Percentiles rank a stretch among this genome's conserved stretches.
Conservation (phyloP, 1,139 yeast species). For the Tardiomyces blankii region DNA sequence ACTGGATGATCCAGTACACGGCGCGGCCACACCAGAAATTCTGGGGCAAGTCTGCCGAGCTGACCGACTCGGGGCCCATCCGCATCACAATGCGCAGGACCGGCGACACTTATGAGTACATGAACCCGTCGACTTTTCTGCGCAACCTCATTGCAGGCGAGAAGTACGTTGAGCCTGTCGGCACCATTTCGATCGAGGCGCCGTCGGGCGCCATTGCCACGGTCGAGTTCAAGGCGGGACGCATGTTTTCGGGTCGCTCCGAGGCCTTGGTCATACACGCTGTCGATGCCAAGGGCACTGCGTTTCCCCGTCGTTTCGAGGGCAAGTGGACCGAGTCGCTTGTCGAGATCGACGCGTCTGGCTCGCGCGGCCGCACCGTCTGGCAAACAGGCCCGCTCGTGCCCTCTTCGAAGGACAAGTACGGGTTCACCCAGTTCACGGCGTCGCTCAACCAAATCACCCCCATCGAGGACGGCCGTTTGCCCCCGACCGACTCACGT, state of each 20-base stretch:
- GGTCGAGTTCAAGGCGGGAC: conserved; percentile 56
- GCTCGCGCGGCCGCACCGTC: conserved; percentile 20
- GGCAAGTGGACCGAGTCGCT: conserved; percentile 76
- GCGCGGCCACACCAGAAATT: conserved; percentile 81
- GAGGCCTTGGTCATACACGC: conserved; percentile 62
- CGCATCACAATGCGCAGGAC: conserved; percentile 43
- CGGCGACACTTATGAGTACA: conserved; percentile 70
- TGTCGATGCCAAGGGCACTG: conserved; percentile 27
- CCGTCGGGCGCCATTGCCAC: conserved; percentile 58
- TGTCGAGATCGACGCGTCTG: conserved; percentile 28
- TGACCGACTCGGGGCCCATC: conserved; percentile 61
- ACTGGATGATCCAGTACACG: conserved; percentile 69
- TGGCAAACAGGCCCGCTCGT: conserved; percentile 64
- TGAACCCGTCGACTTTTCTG: conserved; percentile 70
- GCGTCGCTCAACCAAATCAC: conserved; percentile 76
- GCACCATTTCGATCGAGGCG: conserved; percentile 54
- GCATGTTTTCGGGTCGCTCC: conserved; percentile 78
- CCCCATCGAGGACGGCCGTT: conserved; percentile 43
- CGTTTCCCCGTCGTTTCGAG: conserved; percentile 29
- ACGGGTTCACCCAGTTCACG: conserved; percentile 78
- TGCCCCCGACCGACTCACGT: conserved; percentile 87
- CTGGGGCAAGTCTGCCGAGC: conserved; percentile 91
- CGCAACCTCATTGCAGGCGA: conserved; percentile 92
- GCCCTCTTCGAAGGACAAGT: conserved; percentile 48
- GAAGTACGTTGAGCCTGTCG: conserved; percentile 82